A percentile compares a stretch with the other conserved stretches of the same genome.
Conservation (phyloP, 2,329 filamentous ascomycete genomes). For the Aureobasidium sp. region DNA sequence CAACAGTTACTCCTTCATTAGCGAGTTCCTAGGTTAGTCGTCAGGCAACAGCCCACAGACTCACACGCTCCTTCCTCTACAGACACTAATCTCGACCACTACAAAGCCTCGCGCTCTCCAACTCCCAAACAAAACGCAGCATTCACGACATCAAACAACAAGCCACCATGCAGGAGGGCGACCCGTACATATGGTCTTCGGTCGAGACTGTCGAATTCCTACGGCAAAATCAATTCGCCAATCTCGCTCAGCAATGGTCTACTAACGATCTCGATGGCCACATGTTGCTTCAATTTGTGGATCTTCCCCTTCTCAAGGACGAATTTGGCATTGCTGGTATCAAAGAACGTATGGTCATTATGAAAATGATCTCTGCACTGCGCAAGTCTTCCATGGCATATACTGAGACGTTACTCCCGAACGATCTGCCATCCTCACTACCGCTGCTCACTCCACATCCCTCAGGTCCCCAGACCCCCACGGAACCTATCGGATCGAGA, state of each 20-base stretch:
- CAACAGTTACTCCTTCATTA: no score
- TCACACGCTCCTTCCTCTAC: neutral
- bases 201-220: conserved; percentile 60
- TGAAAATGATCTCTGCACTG: conserved; percentile 50
- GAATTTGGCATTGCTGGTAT: conserved; percentile 51
- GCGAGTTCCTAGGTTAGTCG: no score
- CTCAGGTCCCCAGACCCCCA: neutral
- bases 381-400: conserved; percentile 21
- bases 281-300: conserved; percentile 51
- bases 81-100: neutral
- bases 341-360: conserved; percentile 50
- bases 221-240: conserved; percentile 36
- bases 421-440: neutral
- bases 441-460: neutral
- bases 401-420: neutral
- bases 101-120: neutral
- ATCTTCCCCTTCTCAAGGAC: conserved; percentile 40
- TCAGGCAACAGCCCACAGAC: neutral
- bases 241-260: conserved; percentile 48
- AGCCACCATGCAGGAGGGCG: conserved; percentile 24
- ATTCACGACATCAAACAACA: neutral
- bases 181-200: conserved; percentile 69
- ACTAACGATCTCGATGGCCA: conserved; percentile 59
- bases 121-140: neutral
- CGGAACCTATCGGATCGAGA: neutral